Evolutionary conservation across 179 eudicot genomes (phyloP).

Genomic region (Nepenthes alata): DNA sequence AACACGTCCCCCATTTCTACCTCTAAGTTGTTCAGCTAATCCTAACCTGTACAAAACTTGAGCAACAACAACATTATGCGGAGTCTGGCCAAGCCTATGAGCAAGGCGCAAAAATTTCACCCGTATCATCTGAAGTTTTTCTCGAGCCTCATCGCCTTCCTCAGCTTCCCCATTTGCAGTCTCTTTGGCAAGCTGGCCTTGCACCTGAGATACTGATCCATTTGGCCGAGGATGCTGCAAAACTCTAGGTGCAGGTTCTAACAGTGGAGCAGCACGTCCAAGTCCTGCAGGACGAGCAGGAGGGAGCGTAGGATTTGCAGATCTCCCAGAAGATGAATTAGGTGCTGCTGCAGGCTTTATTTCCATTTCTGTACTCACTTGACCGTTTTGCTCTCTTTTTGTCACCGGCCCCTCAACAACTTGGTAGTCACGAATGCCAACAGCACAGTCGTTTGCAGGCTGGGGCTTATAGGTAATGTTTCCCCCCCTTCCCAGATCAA

Average conservation of each 20-base stretch:
- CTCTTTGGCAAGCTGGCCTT: constrained; percentile 49
- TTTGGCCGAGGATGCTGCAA: constrained; percentile 51
- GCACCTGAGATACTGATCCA: constrained; percentile 45
- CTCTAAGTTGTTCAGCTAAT: constrained; percentile 87
- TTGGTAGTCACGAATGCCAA: constrained; percentile 6
- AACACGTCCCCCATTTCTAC: constrained; percentile 80
- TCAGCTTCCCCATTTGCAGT: constrained; percentile 56
- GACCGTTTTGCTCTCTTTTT: constrained; percentile 16
- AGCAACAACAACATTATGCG: constrained; percentile 97
- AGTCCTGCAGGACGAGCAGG: constrained; percentile 77
- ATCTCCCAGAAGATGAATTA: constrained; percentile 20
- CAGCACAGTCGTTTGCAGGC: constrained; percentile 9
- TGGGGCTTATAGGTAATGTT: constrained; percentile 3
- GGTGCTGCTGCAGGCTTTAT: constrained; percentile 19
- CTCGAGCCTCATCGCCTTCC: constrained; percentile 86
- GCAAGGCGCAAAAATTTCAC: constrained; percentile 95
- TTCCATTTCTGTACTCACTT: constrained; percentile 15
- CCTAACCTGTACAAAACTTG: constrained; percentile 93
- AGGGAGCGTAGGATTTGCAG: constrained; percentile 28
- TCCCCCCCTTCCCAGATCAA: constrained; percentile 6
- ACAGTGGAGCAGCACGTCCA: constrained; percentile 61
- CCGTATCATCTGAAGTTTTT: constrained; percentile 95
- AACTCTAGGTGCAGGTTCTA: constrained; percentile 59
- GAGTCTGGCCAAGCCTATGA: constrained; percentile 92
- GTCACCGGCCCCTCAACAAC: constrained; percentile 11